These are phyloP conservation scores for Aspergillus clavatus DNA, from an alignment of 2,329 filamentous ascomycete species.

Conservation along the genomic window DNA sequence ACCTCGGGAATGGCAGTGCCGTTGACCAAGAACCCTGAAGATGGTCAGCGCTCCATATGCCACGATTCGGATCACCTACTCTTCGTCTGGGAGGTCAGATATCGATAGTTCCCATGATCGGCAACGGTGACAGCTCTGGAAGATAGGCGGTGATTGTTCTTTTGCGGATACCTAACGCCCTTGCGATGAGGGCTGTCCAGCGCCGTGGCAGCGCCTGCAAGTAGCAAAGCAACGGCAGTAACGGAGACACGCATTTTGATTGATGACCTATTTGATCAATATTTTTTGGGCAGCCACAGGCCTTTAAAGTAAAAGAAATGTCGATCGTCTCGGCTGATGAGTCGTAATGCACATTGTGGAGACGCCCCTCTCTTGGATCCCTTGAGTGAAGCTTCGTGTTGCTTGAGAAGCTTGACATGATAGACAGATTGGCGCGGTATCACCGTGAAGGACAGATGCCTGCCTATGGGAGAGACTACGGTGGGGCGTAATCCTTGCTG, in stretches of 20 bases:
- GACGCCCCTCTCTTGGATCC: not conserved
- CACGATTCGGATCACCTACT: too few species aligned
- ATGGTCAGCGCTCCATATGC: too few species aligned
- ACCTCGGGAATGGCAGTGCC: slow-evolving; percentile 63
- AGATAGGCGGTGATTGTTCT: not conserved
- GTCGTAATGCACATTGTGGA: not conserved
- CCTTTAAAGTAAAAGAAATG: not conserved
- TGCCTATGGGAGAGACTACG: too few species aligned
- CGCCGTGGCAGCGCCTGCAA: slow-evolving; percentile 5
- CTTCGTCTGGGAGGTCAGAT: slow-evolving; percentile 13
- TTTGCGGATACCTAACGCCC: slow-evolving; percentile 3
- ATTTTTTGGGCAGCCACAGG: not conserved
- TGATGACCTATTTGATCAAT: not conserved
- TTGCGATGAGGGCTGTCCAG: slow-evolving; percentile 3
- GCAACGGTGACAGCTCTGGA: not conserved
- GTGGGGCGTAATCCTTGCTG: too few species aligned
- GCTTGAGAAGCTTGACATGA: not conserved
- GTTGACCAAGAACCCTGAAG: slow-evolving; percentile 58
- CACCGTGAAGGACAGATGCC: too few species aligned
- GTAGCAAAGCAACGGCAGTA: slow-evolving; percentile 5
- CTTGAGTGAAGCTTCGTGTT: not conserved
- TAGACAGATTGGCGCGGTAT: not conserved
- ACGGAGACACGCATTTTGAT: slow-evolving; percentile 4
- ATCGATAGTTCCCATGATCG: slow-evolving; percentile 5
- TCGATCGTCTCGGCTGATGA: too few species aligned